Base-by-base conservation (phyloP, 768 basidiomycete species). In the Serendipita sp. region DNA sequence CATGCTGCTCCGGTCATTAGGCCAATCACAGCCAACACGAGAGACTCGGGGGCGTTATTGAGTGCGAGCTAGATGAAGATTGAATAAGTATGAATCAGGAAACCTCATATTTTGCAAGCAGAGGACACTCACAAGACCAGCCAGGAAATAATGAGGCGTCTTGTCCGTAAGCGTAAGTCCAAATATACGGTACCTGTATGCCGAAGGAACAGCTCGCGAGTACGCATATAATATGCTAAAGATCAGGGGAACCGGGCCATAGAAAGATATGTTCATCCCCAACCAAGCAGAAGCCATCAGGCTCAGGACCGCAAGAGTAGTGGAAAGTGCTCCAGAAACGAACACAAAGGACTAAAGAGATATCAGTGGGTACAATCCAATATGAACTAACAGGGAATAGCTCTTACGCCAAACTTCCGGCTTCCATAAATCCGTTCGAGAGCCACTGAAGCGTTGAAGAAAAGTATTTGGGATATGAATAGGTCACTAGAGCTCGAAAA, bases 371-470 rank as follows among this genome's bases (percentile, higher is more conserved):
- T 23, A 34, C 7, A 54, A 30, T 63, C 32, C 47, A 36, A 23
- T 46, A 56, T 64, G 38, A 63, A 54, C n/a, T 44, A 68, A 18
- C 16, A 16, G 56, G 15, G 45, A 28, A 68, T 35, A 13, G 3
- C 38, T 73, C 84, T 74, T 68, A 92, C 91, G 35, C 89, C 90
- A 74, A 82, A 96, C 73, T 96, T 96, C 65, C 87, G 74, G 64
- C 85, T 85, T 10, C 94, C 93, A 70, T 91, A 96, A 46, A 84
- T 83, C 63, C 94, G 81, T 70, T 97, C 94, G 35, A 95, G 78
- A 30, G 80, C 80, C 1, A 89, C 72, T 2, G 81, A 83, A 18
- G 83, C 78, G 70, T 84, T 83, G 74, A 85, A 93, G 0, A 95
- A 74, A 3, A 92, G 66, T 30, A 95, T 68, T 66, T 87, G 83